These are phyloP conservation scores for Sporobolomyces roseus DNA, from an alignment of 768 basidiomycete genomes.

Conservation along the genomic window DNA sequence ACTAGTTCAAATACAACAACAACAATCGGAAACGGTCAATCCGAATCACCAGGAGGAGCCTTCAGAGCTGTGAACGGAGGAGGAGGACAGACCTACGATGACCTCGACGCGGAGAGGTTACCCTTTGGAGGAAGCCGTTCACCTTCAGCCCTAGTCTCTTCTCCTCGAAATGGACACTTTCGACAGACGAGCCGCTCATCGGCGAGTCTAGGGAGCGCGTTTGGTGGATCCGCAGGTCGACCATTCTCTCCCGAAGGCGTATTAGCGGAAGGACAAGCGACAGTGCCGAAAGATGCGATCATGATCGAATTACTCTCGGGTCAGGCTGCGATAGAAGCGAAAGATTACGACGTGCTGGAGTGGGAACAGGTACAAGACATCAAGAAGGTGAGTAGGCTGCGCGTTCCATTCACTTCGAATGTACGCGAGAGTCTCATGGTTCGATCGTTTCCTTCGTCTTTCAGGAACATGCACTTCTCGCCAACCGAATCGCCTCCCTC, in stretches of 20 bases:
- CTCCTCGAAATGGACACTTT: background rate
- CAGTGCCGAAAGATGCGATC: slow-evolving; percentile 65
- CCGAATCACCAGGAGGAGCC: background rate
- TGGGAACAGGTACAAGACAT: slow-evolving; percentile 68
- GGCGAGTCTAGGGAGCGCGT: slow-evolving; percentile 2
- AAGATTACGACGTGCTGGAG: slow-evolving; percentile 69
- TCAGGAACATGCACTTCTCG: slow-evolving; percentile 71
- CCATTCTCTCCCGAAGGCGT: slow-evolving; percentile 27
- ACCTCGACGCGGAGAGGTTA: slow-evolving; percentile 13
- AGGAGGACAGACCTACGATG: background rate
- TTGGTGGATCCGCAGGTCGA: slow-evolving; percentile 1
- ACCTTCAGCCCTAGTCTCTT: background rate
- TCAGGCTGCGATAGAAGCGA: slow-evolving; percentile 89
- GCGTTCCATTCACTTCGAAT: no score
- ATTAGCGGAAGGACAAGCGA: background rate
- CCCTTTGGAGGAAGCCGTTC: slow-evolving; percentile 21
- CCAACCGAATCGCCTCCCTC: slow-evolving; percentile 63
- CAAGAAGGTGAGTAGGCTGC: slow-evolving; percentile 57
- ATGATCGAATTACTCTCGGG: slow-evolving; percentile 84
- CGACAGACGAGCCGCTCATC: slow-evolving; percentile 14
- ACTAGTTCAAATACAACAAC: background rate
- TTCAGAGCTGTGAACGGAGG: background rate
- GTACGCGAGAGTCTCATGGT: no score
- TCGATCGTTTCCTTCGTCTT: background rate
- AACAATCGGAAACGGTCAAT: background rate